Evolutionary conservation across 768 basidiomycete species (phyloP).

Genomic region (Sarcodon aspratus): DNA sequence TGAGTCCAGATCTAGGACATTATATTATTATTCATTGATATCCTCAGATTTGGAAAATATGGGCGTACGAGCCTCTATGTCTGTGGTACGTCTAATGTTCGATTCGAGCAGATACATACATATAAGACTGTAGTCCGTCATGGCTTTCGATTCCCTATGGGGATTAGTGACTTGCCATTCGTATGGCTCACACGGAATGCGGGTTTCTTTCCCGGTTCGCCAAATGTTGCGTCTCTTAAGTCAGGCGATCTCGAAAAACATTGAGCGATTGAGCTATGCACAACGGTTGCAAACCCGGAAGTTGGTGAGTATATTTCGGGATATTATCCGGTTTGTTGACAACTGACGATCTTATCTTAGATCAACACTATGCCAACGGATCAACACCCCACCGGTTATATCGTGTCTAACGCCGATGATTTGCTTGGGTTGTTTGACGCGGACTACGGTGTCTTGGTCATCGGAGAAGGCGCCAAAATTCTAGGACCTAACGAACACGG

Average conservation of each 20-base stretch:
- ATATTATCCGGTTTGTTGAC: not conserved
- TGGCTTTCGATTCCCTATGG: conserved; percentile 73
- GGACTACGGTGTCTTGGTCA: conserved; percentile 60
- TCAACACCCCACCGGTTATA: conserved; percentile 63
- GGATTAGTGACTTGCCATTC: conserved; percentile 72
- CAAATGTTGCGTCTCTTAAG: conserved; percentile 74
- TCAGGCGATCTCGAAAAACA: conserved; percentile 69
- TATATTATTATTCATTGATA: conserved; percentile 4
- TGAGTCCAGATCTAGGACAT: conserved; percentile 16
- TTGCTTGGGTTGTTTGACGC: conserved; percentile 70
- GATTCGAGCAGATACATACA: not conserved
- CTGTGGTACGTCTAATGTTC: conserved; percentile 39
- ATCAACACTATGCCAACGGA: conserved; percentile 62
- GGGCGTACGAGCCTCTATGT: conserved; percentile 79
- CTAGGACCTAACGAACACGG: conserved; percentile 60
- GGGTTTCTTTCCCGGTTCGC: conserved; percentile 75
- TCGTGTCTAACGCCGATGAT: conserved; percentile 74
- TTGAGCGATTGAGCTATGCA: conserved; percentile 71
- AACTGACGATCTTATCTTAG: conserved; percentile 21
- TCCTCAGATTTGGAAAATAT: conserved; percentile 60
- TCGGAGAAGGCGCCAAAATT: conserved; percentile 64
- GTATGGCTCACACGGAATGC: conserved; percentile 69
- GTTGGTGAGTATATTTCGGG: conserved; percentile 34
- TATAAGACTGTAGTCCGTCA: conserved; percentile 42
- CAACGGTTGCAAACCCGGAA: conserved; percentile 66